Evolutionary conservation across 208 protist species (phyloP), one percentile per base, ranked within the genome.

Genomic region (Hexamita inflata): DNA sequence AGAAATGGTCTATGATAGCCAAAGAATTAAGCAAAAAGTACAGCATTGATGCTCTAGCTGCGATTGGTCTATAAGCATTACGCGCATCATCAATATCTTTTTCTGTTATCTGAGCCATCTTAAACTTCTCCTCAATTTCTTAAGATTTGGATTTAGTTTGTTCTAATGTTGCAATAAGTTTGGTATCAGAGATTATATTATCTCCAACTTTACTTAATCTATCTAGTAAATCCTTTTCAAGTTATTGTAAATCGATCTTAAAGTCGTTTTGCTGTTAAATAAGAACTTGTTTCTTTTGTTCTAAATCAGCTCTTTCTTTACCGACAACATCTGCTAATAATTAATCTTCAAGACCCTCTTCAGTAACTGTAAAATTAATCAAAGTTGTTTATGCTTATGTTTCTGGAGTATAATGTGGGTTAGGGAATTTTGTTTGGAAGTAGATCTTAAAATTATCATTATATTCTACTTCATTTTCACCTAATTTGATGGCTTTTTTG

Each of bases 401-500:
- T 85, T 98, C 94, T n/a, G 94, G 94, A 58, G 92, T 90, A 85
- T 96, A 98, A 79, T 95, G 92, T n/a, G 94, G 94, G 79, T 97
- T 97, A 57, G 90, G 86, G 59, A 97, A 84, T 83, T 96, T 97
- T 30, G 94, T 97, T 86, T 97, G 93, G 59, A 98, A 82, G 77
- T 93, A 93, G 34, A 98, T 85, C 29, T 88, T 86, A 87, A 96
- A 96, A 34, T 94, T 93, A 34, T 75, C 57, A 79, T 96, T 92
- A 80, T 94, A 94, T 81, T 92, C 88, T 60, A 95, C 87, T 80
- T 94, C 89, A 68, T 92, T 93, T 59, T 93, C 94, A 40, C 91
- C 93, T 9, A 96, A 87, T 82, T 93, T 95, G 79, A 95, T 93
- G 81, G 86, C 88, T 45, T 70, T 45, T 1, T 73, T 35, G 28